Percentiles rank a stretch among this genome's conserved stretches.
Evolutionary conservation across 176 grass and related monocot genomes (phyloP).

Genomic region (Aegilops umbellulata): DNA sequence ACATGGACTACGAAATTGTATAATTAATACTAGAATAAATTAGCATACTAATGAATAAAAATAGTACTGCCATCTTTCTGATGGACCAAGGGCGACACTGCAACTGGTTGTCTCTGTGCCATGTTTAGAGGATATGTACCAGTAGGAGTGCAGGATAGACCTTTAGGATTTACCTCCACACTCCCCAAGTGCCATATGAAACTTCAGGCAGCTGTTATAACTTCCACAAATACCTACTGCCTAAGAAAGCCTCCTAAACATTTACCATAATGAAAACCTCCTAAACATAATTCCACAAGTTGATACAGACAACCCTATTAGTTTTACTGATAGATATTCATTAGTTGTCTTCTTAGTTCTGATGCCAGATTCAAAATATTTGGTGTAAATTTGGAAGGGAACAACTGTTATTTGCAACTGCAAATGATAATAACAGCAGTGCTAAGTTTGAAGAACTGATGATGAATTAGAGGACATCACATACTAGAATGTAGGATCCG

Average conservation of each 20-base stretch:
- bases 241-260: background rate
- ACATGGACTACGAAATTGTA: background rate
- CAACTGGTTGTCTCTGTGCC: background rate
- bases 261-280: background rate
- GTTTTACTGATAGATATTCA: background rate
- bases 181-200: background rate
- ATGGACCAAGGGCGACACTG: background rate
- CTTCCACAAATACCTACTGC: background rate
- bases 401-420: background rate
- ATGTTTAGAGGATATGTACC: background rate
- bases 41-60: background rate
- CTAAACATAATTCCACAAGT: background rate
- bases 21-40: background rate
- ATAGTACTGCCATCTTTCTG: background rate
- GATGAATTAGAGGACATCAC: background rate
- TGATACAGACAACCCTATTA: background rate
- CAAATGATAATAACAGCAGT: background rate
- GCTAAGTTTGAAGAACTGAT: background rate
- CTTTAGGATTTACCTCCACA: conserved; percentile 2
- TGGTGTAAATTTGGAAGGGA: background rate
- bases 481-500: background rate
- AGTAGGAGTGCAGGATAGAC: background rate
- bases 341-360: background rate
- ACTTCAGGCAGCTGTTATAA: background rate
- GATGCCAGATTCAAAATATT: background rate